Evolutionary conservation across 2,329 filamentous ascomycete genomes (phyloP), one percentile per base, ranked within the genome.

Genomic region (Trichoderma koningiopsis): DNA sequence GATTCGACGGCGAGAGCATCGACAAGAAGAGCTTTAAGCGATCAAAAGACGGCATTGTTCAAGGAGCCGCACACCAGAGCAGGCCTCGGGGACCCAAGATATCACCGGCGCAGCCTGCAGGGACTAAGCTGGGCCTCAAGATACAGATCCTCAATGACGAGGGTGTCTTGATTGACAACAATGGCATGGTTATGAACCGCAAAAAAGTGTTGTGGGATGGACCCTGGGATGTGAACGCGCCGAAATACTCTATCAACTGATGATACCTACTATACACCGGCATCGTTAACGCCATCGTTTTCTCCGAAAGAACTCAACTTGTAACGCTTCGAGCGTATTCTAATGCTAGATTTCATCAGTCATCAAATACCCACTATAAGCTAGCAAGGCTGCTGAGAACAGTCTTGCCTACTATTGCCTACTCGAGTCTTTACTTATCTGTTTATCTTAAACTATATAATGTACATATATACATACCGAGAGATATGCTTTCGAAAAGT

Each of bases 201-300:
- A 55, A 53, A 27, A 63, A 53, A 22, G n/a, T 63, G 14, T 14
- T 63, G 14, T 63, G 60, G 60, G 60, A 63, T 22, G 60, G 60
- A n/a, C 60, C 60, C 1, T 40, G 60, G 47, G 35, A 63, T 14
- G 16, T 63, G 33, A 33, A 40, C 14, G 33, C 47, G n/a, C 10
- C 33, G 8, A 29, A 22, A 49, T n/a, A 52, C 22, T 29, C 4
- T 29, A 52, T 33, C 19, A 24, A 13, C 10, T 10, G 22, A 49
- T 55, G 52, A 55, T 27, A 19, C 14, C 22, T 16, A 55, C 14
- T 13, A 29, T 27, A 19, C 11, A 55, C 19, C 10, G 52, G 52
- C 47, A 24, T 49, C 5, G 47, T 11, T 3, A 22, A 49, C 47
- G 19, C n/a, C 14, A 14, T 13, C 14, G 5, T 24, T 11, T 24